These are phyloP conservation scores for Heliocybe sulcata DNA, from an alignment of 1,284 basidiomycete genomes.

Conservation along the genomic window DNA sequence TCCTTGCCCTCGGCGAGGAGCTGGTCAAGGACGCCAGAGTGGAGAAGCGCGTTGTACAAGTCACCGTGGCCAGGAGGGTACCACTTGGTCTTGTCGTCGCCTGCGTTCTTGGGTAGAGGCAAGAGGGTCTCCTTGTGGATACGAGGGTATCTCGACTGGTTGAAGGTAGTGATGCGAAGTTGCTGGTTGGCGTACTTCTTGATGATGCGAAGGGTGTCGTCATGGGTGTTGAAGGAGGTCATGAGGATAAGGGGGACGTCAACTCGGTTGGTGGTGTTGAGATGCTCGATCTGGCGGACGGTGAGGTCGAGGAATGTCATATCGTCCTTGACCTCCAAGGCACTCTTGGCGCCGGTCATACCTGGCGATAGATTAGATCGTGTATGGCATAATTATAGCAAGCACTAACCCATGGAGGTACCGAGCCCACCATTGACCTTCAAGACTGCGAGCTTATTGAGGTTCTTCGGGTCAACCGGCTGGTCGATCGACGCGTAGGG, in stretches of 20 bases:
- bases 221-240: constrained; percentile 99
- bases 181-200: constrained; percentile 99
- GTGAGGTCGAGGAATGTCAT: constrained; percentile 99
- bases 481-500: constrained; percentile 70
- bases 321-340: constrained; percentile 91
- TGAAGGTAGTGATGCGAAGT: constrained; percentile 92
- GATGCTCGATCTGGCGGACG: constrained; percentile 93
- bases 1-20: constrained; percentile 95
- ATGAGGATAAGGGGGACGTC: constrained; percentile 98
- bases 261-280: constrained; percentile 65
- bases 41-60: constrained; percentile 87
- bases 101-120: constrained; percentile 81
- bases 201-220: constrained; percentile 95
- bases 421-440: constrained; percentile 99
- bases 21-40: constrained; percentile 96
- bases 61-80: constrained; percentile 99
- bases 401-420: constrained; percentile 81
- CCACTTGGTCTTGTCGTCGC: constrained; percentile 95
- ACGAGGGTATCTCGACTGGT: constrained; percentile 97
- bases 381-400: background rate
- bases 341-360: constrained; percentile 91
- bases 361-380: constrained; percentile 30
- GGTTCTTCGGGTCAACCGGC: constrained; percentile 59
- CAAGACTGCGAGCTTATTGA: constrained; percentile 95
- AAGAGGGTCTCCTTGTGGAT: constrained; percentile 94